Conservation (phyloP, 257 asterid species). For the Solanum appendiculatum region DNA sequence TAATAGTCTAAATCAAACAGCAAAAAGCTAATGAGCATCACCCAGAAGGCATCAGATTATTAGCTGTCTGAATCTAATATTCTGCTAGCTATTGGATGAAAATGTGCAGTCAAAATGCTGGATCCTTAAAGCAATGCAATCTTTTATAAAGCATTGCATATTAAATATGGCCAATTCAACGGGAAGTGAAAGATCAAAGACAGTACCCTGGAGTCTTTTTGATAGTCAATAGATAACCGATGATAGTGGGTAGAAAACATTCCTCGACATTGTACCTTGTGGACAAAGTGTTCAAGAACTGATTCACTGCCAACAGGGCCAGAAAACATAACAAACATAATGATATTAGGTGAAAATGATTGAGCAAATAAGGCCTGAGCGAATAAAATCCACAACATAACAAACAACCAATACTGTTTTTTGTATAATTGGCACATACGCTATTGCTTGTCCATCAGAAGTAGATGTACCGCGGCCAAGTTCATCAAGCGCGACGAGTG, state of each 20-base stretch:
- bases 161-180: not conserved
- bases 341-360: not conserved
- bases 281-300: slow-evolving; percentile 88
- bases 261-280: slow-evolving; percentile 77
- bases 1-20: not conserved
- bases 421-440: slow-evolving; percentile 47
- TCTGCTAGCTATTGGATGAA: not conserved
- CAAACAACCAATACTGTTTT: not conserved
- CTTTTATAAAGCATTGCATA: not conserved
- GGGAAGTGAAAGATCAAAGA: not conserved
- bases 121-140: not conserved
- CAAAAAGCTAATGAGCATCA: not conserved
- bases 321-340: slow-evolving; percentile 2
- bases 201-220: slow-evolving; percentile 65
- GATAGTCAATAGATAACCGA: slow-evolving; percentile 70
- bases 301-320: slow-evolving; percentile 57
- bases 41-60: not conserved
- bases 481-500: slow-evolving; percentile 93
- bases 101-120: not conserved
- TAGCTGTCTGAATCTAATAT: not conserved
- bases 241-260: slow-evolving; percentile 98
- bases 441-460: slow-evolving; percentile 98
- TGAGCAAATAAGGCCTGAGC: not conserved
- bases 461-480: slow-evolving; percentile 98
- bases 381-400: not conserved